These are phyloP conservation scores for Chaetomiaceae sp. DNA, from an alignment of 2,329 filamentous ascomycete species.

Conservation along the genomic window DNA sequence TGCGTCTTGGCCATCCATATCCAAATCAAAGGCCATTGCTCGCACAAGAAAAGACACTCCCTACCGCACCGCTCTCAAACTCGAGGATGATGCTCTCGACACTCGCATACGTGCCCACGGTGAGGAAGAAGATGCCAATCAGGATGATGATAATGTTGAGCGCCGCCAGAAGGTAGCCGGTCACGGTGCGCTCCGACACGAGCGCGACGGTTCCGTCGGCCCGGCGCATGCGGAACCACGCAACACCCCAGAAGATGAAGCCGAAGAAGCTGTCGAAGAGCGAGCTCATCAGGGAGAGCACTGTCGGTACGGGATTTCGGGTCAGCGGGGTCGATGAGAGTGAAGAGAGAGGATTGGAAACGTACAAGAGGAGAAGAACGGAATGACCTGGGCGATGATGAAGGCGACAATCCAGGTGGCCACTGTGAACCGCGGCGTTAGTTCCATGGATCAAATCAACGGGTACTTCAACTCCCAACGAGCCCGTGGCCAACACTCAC, in stretches of 20 bases:
- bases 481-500: conserved; percentile 33
- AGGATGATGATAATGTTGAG: conserved; percentile 70
- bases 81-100: conserved; percentile 62
- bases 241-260: conserved; percentile 91
- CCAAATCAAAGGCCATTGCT: not conserved
- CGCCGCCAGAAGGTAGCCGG: conserved; percentile 42
- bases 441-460: conserved; percentile 4
- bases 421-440: conserved; percentile 33
- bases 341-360: conserved; percentile 4
- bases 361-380: conserved; percentile 77
- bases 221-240: conserved; percentile 70
- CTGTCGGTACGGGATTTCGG: conserved; percentile 31
- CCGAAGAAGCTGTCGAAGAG: conserved; percentile 91
- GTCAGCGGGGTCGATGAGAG: not conserved
- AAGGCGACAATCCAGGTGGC: conserved; percentile 82
- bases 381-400: conserved; percentile 87
- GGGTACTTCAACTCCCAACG: no score
- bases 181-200: conserved; percentile 46
- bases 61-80: conserved; percentile 3
- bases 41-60: conserved; percentile 3
- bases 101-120: conserved; percentile 73
- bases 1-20: no score
- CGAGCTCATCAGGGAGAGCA: conserved; percentile 73
- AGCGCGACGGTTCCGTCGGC: conserved; percentile 55
- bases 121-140: conserved; percentile 76